phyloP scores from a whole-genome alignment of 2,329 filamentous ascomycete species.

The Thielaviopsis musarum region DNA sequence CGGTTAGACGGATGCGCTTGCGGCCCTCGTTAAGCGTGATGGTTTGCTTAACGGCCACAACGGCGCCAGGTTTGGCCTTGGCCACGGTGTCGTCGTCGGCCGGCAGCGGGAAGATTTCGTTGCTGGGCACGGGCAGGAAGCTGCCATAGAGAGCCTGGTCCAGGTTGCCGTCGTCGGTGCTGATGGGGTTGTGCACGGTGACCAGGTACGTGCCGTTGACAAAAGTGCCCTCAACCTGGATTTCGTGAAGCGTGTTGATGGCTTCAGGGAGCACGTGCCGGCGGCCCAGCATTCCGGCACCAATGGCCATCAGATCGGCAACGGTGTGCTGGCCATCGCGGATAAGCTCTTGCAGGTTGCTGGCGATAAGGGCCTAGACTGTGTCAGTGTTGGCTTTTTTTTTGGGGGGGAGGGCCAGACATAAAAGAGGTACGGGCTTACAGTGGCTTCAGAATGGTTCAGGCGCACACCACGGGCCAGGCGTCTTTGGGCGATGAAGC shows the following conservation, averaged over 20 bases:
- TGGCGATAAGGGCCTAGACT: slow-evolving; percentile 59
- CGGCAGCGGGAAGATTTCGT: slow-evolving; percentile 49
- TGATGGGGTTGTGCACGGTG: slow-evolving; percentile 81
- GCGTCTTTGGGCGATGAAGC: slow-evolving; percentile 70
- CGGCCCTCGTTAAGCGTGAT: slow-evolving; percentile 59
- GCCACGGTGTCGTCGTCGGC: slow-evolving; percentile 28
- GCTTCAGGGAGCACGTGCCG: slow-evolving; percentile 82
- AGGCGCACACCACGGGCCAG: slow-evolving; percentile 76
- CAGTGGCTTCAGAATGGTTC: slow-evolving; percentile 78
- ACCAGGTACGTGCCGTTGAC: slow-evolving; percentile 82
- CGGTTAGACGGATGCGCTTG: slow-evolving; percentile 53
- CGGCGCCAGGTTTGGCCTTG: slow-evolving; percentile 59
- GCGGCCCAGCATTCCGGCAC: slow-evolving; percentile 80
- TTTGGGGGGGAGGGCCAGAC: neutral
- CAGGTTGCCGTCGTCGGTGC: slow-evolving; percentile 70
- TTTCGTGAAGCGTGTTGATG: slow-evolving; percentile 57
- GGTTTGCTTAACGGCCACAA: slow-evolving; percentile 51
- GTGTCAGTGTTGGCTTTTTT: slow-evolving; percentile 9
- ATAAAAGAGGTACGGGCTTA: slow-evolving; percentile 22
- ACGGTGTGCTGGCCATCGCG: slow-evolving; percentile 90
- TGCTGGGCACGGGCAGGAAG: slow-evolving; percentile 65
- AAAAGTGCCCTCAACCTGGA: slow-evolving; percentile 93
- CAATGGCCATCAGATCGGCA: slow-evolving; percentile 82
- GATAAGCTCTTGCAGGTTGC: slow-evolving; percentile 86
- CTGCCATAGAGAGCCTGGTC: slow-evolving; percentile 79